Evolutionary conservation across 345 rosid genomes (phyloP).

Genomic region (Salix purpurea): DNA sequence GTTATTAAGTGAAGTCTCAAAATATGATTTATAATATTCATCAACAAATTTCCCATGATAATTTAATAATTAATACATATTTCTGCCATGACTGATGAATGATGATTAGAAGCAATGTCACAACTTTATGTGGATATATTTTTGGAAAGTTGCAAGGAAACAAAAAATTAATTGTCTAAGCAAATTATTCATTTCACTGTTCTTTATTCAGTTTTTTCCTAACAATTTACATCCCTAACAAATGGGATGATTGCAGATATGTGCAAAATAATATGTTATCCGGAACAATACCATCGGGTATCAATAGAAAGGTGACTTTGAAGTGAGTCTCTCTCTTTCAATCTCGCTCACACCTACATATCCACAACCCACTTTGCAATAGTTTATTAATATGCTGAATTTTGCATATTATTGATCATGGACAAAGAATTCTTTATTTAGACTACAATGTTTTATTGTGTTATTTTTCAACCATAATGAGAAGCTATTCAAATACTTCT

Average conservation of each 20-base stretch:
- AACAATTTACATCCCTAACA: conserved; percentile 11
- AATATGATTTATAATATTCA: too few relatives aligned
- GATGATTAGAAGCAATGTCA: not conserved
- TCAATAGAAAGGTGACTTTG: conserved; percentile 39
- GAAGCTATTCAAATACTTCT: not conserved
- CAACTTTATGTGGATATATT: not conserved
- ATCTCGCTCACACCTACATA: not conserved
- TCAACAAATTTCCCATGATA: not conserved
- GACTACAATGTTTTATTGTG: not conserved
- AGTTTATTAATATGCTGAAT: not conserved
- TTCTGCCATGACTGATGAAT: conserved; percentile 3
- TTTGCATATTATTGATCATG: not conserved
- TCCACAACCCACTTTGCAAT: not conserved
- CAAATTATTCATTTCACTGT: not conserved
- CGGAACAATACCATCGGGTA: conserved; percentile 68
- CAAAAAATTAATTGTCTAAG: not conserved
- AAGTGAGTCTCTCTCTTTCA: conserved; percentile 50
- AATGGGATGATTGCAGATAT: conserved; percentile 51
- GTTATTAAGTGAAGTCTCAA: too few relatives aligned
- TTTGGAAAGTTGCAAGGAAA: not conserved
- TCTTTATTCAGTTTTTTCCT: not conserved
- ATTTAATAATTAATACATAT: conserved; percentile 1
- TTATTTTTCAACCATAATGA: not conserved
- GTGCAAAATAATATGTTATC: conserved; percentile 80
- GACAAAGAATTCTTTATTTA: not conserved